Percentiles rank a stretch among this genome's conserved stretches.
These are phyloP conservation scores for Solanum medicagineum DNA, from an alignment of 257 asterid genomes.

Conservation along the genomic window DNA sequence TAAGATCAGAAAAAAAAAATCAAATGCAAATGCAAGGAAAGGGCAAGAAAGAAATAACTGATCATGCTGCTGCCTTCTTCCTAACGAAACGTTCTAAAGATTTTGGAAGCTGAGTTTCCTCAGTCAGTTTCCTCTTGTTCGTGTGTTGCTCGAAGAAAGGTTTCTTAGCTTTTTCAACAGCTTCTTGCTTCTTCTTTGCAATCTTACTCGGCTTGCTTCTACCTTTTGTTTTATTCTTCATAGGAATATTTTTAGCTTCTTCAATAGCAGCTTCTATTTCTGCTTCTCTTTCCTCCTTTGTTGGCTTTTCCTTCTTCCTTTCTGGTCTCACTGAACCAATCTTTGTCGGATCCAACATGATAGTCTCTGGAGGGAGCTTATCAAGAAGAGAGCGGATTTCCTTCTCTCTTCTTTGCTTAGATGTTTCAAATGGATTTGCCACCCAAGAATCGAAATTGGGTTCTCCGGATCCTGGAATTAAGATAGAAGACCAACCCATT, in stretches of 20 bases:
- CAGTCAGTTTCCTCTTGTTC: slow-evolving; percentile 43
- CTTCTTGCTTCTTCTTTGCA: slow-evolving; percentile 65
- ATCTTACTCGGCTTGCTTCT: no score
- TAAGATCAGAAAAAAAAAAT: no score
- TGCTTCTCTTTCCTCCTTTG: slow-evolving; percentile 42
- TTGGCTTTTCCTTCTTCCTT: slow-evolving; percentile 38
- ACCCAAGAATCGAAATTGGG: slow-evolving; percentile 90
- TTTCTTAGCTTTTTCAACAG: slow-evolving; percentile 48
- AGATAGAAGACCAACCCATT: slow-evolving; percentile 66
- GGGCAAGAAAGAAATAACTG: not conserved
- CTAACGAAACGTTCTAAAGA: slow-evolving; percentile 53
- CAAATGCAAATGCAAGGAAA: slow-evolving; percentile 25
- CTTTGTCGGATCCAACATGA: slow-evolving; percentile 88
- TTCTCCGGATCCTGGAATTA: slow-evolving; percentile 74
- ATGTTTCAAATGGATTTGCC: slow-evolving; percentile 80
- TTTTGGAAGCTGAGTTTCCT: slow-evolving; percentile 41
- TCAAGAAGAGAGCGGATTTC: slow-evolving; percentile 82
- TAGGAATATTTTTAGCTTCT: not conserved
- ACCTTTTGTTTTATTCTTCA: no score
- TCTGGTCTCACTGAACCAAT: slow-evolving; percentile 63
- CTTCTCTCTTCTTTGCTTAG: slow-evolving; percentile 78
- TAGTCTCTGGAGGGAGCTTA: slow-evolving; percentile 89
- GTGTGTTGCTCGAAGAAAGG: slow-evolving; percentile 35
- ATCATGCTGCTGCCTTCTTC: slow-evolving; percentile 28
- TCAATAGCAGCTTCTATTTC: slow-evolving; percentile 58